These are phyloP conservation scores for Boletales sp. DNA, from an alignment of 768 basidiomycete species.

Conservation along the genomic window DNA sequence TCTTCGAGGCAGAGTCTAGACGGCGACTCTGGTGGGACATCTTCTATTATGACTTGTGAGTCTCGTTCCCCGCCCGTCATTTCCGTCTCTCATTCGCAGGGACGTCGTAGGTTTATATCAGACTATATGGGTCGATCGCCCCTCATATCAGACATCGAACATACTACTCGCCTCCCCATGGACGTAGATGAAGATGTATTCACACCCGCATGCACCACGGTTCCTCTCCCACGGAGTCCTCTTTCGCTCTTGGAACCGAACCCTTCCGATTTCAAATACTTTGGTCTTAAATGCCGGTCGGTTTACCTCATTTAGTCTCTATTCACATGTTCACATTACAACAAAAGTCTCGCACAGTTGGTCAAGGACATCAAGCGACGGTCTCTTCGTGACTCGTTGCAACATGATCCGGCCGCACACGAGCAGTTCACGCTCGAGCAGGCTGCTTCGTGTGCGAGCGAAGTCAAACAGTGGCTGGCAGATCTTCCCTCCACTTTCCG, in stretches of 20 bases:
- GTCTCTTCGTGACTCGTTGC: slow-evolving; percentile 38
- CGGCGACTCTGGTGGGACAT: slow-evolving; percentile 77
- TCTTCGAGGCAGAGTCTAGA: slow-evolving; percentile 51
- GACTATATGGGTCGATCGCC: slow-evolving; percentile 66
- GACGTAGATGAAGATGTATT: slow-evolving; percentile 57
- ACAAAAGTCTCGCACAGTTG: slow-evolving; percentile 53
- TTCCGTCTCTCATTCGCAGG: slow-evolving; percentile 11
- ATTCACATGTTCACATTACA: slow-evolving; percentile 3
- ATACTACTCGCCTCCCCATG: slow-evolving; percentile 52
- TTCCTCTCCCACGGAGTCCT: slow-evolving; percentile 37
- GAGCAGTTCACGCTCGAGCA: slow-evolving; percentile 54
- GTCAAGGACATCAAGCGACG: slow-evolving; percentile 60
- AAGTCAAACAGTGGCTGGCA: slow-evolving; percentile 51
- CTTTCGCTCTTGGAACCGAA: slow-evolving; percentile 25
- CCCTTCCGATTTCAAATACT: slow-evolving; percentile 41
- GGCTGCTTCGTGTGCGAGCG: slow-evolving; percentile 53
- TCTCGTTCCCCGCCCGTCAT: slow-evolving; percentile 11
- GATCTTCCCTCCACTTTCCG: slow-evolving; percentile 50
- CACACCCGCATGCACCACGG: slow-evolving; percentile 40
- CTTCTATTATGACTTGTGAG: slow-evolving; percentile 73
- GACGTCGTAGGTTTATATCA: slow-evolving; percentile 54
- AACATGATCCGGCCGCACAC: slow-evolving; percentile 23
- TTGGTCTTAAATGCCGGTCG: slow-evolving; percentile 60
- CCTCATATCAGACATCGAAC: slow-evolving; percentile 52
- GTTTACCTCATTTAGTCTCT: slow-evolving; percentile 9